Evolutionary conservation across 2,329 filamentous ascomycete species (phyloP).

Genomic region (Trichoderma sp.): DNA sequence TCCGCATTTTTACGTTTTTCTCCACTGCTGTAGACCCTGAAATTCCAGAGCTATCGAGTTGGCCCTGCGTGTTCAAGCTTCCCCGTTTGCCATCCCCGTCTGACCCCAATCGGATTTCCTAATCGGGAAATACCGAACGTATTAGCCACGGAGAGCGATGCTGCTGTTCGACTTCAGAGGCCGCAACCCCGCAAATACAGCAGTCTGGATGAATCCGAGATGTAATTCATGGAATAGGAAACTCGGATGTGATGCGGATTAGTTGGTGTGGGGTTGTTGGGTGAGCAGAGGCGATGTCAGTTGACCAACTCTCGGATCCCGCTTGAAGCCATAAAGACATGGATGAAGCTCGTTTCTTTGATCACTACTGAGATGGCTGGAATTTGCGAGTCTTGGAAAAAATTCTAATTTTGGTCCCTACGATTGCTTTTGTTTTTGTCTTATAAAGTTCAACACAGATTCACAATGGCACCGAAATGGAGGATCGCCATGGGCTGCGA

Average conservation of each 20-base stretch:
- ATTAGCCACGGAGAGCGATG: not conserved
- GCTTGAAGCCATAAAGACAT: conserved; percentile 7
- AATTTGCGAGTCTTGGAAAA: not conserved
- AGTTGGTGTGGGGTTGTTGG: not conserved
- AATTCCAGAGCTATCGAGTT: conserved; percentile 14
- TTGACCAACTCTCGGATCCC: not conserved
- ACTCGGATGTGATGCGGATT: not conserved
- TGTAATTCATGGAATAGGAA: not conserved
- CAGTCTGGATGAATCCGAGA: not conserved
- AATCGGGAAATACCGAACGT: conserved; percentile 21
- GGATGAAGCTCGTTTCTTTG: not conserved
- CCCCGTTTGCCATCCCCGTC: not conserved
- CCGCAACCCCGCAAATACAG: not conserved
- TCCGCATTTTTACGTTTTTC: not conserved
- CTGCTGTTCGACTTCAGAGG: not conserved
- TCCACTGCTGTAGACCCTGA: not conserved
- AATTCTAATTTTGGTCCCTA: not conserved
- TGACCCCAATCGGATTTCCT: conserved; percentile 24
- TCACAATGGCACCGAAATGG: conserved; percentile 47
- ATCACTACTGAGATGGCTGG: not conserved
- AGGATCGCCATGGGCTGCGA: conserved; percentile 54
- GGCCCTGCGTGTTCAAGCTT: conserved; percentile 1
- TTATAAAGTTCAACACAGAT: not conserved
- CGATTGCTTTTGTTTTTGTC: not conserved
- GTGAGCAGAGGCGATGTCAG: not conserved